Evolutionary conservation across 2,329 filamentous ascomycete species (phyloP).

Genomic region (Aspergillus pseudoterreus): DNA sequence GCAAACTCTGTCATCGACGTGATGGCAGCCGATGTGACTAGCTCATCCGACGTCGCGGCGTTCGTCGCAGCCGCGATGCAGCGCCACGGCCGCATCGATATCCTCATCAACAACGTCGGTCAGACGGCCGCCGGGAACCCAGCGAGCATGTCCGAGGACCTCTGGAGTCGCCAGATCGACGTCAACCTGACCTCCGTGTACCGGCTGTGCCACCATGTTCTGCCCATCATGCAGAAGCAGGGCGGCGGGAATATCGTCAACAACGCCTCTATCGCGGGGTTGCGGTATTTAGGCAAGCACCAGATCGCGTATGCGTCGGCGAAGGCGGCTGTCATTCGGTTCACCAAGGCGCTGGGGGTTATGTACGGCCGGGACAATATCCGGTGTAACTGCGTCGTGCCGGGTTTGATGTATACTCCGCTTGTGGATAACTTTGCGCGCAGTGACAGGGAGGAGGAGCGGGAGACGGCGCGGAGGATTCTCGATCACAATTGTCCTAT

Average conservation of each 20-base stretch:
- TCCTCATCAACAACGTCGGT: slow-evolving; percentile 53
- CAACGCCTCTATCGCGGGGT: slow-evolving; percentile 50
- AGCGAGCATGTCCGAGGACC: slow-evolving; percentile 40
- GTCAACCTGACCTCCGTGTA: slow-evolving; percentile 58
- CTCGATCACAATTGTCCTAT: neutral
- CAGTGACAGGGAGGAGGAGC: neutral
- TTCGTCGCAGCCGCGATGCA: neutral
- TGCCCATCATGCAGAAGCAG: slow-evolving; percentile 22
- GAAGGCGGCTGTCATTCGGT: slow-evolving; percentile 52
- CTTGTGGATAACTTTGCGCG: neutral
- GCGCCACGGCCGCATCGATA: slow-evolving; percentile 55
- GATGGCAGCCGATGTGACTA: neutral
- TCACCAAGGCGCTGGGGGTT: slow-evolving; percentile 44
- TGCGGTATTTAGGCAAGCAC: slow-evolving; percentile 51
- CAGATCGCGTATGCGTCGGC: slow-evolving; percentile 54
- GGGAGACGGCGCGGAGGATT: neutral
- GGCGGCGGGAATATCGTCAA: slow-evolving; percentile 44
- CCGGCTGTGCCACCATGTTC: slow-evolving; percentile 44
- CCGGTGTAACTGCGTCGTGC: neutral
- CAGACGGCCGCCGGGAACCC: neutral
- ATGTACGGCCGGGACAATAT: neutral
- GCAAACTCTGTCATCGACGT: neutral
- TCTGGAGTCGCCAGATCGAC: slow-evolving; percentile 53
- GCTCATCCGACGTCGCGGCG: neutral
- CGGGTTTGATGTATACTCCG: neutral